Percentiles rank a stretch among this genome's conserved stretches.
Conservation (phyloP, 768 basidiomycete genomes). For the Leccinum uliginosum region DNA sequence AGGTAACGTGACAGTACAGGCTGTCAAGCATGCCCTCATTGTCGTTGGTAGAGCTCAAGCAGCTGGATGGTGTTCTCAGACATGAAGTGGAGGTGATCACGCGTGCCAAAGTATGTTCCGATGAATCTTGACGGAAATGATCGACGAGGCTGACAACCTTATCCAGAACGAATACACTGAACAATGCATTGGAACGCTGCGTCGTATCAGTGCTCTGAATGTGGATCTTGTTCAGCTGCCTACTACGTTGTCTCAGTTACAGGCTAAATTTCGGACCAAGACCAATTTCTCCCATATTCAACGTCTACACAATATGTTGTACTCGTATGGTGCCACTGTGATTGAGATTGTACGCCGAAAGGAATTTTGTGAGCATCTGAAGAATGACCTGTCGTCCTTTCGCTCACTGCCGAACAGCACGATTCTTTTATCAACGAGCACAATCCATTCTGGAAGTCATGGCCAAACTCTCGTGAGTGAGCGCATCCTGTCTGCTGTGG, state of each 20-base stretch:
- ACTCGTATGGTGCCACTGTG: constrained; percentile 88
- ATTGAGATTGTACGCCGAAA: constrained; percentile 88
- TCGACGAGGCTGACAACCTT: not conserved
- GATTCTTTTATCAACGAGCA: constrained; percentile 78
- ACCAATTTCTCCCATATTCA: constrained; percentile 90
- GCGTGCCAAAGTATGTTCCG: constrained; percentile 45
- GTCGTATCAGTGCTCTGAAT: constrained; percentile 77
- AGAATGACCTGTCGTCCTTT: not conserved
- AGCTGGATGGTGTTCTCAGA: constrained; percentile 57
- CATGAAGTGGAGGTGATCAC: constrained; percentile 56
- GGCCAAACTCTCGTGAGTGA: constrained; percentile 77
- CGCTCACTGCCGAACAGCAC: constrained; percentile 39
- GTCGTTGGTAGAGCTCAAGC: constrained; percentile 50
- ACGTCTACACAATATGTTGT: constrained; percentile 83
- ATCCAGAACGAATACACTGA: constrained; percentile 68
- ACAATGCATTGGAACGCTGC: constrained; percentile 60
- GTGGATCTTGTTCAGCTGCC: constrained; percentile 77
- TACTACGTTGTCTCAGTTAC: constrained; percentile 55
- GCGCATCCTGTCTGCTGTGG: not conserved
- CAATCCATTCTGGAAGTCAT: constrained; percentile 80
- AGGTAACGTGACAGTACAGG: constrained; percentile 33
- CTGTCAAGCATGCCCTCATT: not conserved
- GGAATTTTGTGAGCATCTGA: constrained; percentile 65
- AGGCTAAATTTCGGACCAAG: constrained; percentile 67
- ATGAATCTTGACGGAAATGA: not conserved